Base-by-base conservation (phyloP, 1,284 basidiomycete species). In the Athelia sp. region DNA sequence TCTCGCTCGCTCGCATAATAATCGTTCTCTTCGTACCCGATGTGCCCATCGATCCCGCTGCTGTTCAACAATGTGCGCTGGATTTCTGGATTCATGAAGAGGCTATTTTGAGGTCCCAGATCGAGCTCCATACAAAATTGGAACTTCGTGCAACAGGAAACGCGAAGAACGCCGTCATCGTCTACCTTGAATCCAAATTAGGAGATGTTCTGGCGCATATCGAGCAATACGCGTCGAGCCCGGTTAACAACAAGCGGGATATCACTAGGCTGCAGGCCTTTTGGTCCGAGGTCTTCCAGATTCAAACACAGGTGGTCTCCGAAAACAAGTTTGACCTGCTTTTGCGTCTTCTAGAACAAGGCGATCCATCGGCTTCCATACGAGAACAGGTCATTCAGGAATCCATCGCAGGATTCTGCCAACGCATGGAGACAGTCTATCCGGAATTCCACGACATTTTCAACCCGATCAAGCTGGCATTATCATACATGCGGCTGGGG, bases 41-140 rank as follows among this genome's bases (percentile, higher is more conserved):
- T 60, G 72, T 85, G 3, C 93, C 95, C 1, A 70, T 98, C 48
- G 97, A 99, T 64, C 96, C 96, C 9, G 82, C 87, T 14, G 83
- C 84, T 17, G 77, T 87, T 29, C 77, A 84, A 46, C 75, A 75
- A 43, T 81, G 79, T 32, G 71, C 75, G 0, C 66, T 66, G 4
- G 68, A 74, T 34, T 80, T 87, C 43, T 71, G 78, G 57, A 58
- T 62, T n/a, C 60, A 71, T n/a, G 73, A 82, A 48, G 63, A 74
- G 15, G 58, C 65, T 0, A 62, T 72, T n/a, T 59, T 90, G 0
- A 56, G 63, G 0, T 68, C 70, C 4, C 82, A 90, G 59, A 64
- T 90, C 4, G 53, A 61, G 1, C 72, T 90, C 2, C 84, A 92
- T 54, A 57, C 61, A 15, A 62, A 70, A 18, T 71, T 86, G 6